phyloP scores from a whole-genome alignment of 495 filamentous ascomycete species.

The Jackrogersella multiformis region DNA sequence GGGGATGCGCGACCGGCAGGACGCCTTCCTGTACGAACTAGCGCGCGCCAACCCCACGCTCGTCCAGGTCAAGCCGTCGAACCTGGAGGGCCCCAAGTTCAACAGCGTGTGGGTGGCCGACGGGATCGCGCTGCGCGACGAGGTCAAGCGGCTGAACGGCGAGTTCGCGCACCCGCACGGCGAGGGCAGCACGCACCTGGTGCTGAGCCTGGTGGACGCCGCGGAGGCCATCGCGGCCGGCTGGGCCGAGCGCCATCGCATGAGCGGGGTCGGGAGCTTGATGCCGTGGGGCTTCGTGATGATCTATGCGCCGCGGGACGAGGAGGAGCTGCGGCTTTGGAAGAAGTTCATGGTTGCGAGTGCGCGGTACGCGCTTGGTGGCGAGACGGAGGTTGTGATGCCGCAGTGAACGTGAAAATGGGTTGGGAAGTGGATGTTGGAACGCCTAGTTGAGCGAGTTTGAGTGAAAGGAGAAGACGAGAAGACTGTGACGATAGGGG shows the following conservation, averaged over 20 bases:
- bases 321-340: conserved; percentile 40
- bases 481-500: not conserved
- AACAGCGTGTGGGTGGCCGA: conserved; percentile 30
- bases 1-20: not conserved
- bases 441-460: not conserved
- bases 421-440: not conserved
- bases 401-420: not conserved
- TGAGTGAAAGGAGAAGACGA: not conserved
- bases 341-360: conserved; percentile 38
- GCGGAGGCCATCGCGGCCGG: conserved; percentile 41
- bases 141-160: conserved; percentile 15
- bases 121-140: conserved; percentile 1
- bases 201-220: conserved; percentile 42
- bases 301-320: conserved; percentile 48
- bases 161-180: conserved; percentile 46
- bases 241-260: conserved; percentile 44
- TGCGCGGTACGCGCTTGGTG: conserved; percentile 22
- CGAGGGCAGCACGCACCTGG: conserved; percentile 45
- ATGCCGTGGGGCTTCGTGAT: conserved; percentile 43
- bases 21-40: conserved; percentile 25
- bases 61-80: conserved; percentile 38
- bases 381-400: conserved; percentile 21
- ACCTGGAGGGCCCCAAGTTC: conserved; percentile 41
- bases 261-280: conserved; percentile 35
- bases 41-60: conserved; percentile 25